Base-by-base conservation (phyloP, 2,329 filamentous ascomycete genomes). In the Claviceps sp. region DNA sequence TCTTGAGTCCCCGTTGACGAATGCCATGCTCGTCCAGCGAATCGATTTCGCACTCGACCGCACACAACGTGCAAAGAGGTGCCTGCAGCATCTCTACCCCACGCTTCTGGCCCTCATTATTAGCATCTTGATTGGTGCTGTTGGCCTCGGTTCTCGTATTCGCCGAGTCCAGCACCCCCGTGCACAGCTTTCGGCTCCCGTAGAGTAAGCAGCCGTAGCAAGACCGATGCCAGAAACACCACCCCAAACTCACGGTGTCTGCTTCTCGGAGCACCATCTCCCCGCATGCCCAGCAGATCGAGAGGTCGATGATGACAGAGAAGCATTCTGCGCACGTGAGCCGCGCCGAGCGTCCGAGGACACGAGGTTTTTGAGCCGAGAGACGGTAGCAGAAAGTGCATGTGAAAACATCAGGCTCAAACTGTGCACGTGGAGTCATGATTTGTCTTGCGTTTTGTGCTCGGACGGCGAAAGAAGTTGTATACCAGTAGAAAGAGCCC, bases 151-250 rank as follows among this genome's bases (percentile, higher is more conserved):
- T 7, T 70, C 49, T 55, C 54, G 1, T 73, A 11, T 34, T 11
- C 30, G 30, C 30, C 30, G 54, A 2, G n/a, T 20, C 44, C 34
- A 55, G 58, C 20, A 68, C 58, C 2, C 67, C 71, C 20, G 58
- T 59, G 22, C 67, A 65, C 2, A 73, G 60, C 13, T 64, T 56
- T 54, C 63, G 67, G 52, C 62, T 70, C 18, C 76, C 74, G 53
- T 68, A 80, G 41, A 79, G 63, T 54, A 81, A 59, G 59, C 76
- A 81, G 16, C 77, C 76, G 61, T 78, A 81, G 60, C 76, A 81
- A 1, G 63, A 67, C 41, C 69, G 67, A 58, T 81, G 77, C 78
- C 76, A 81, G 59, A 81, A 81, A 58, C 75, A 79, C 77, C 73
- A 80, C 0, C 76, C 76, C n/a, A 80, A 67, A 56, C 75, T 79